Percentiles rank a stretch among this genome's conserved stretches.
Evolutionary conservation across 2,329 filamentous ascomycete genomes (phyloP).

Genomic region (Hymenoscyphus repandus): DNA sequence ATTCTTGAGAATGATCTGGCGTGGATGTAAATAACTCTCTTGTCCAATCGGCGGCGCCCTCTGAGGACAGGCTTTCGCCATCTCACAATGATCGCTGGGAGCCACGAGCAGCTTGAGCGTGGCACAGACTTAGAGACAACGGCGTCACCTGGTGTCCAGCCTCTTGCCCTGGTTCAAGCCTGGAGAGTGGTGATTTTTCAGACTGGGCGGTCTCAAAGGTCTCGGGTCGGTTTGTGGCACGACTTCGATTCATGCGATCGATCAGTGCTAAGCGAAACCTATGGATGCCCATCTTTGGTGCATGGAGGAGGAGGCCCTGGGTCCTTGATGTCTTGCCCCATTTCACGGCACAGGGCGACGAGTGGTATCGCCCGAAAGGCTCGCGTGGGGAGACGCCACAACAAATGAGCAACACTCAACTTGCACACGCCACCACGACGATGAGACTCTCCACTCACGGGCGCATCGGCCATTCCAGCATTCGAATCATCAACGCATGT

Average conservation of each 20-base stretch:
- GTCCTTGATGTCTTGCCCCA: neutral
- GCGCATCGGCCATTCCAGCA: neutral
- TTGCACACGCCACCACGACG: neutral
- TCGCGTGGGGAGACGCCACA: neutral
- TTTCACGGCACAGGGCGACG: conserved; percentile 1
- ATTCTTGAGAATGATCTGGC: conserved; percentile 8
- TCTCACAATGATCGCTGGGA: conserved; percentile 22
- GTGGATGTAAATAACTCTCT: conserved; percentile 3
- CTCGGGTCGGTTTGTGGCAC: conserved; percentile 1
- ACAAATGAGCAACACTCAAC: neutral
- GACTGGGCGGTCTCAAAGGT: conserved; percentile 12
- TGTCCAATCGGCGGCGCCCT: conserved; percentile 10
- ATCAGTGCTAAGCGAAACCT: too few relatives aligned
- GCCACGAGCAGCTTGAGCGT: conserved; percentile 16
- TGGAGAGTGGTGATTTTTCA: neutral
- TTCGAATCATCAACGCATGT: too few relatives aligned
- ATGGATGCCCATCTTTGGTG: too few relatives aligned
- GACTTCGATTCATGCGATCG: conserved; percentile 1
- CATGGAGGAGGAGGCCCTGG: too few relatives aligned
- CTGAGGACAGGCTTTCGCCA: conserved; percentile 10
- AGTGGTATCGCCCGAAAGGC: conserved; percentile 15
- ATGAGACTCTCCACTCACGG: neutral
- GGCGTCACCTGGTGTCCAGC: conserved; percentile 22
- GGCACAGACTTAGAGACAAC: conserved; percentile 12
- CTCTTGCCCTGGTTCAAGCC: neutral